These are phyloP conservation scores for Macrotyloma uniflorum DNA, from an alignment of 306 rosid genomes.

Conservation along the genomic window DNA sequence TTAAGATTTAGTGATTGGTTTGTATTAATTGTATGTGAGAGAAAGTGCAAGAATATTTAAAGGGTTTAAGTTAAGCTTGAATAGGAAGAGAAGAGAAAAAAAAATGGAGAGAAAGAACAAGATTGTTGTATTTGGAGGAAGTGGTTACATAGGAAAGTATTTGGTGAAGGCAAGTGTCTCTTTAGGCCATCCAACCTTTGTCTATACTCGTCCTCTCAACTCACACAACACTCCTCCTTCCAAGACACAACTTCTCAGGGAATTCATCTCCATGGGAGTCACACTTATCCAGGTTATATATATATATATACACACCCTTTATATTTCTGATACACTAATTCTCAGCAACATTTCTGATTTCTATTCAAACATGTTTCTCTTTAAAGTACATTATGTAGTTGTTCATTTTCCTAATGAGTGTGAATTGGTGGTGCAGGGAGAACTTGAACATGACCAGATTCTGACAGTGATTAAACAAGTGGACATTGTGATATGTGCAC, in stretches of 20 bases:
- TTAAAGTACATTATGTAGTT: too few species aligned
- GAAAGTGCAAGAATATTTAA: too few species aligned
- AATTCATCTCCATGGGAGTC: slow-evolving; percentile 46
- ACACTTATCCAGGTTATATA: slow-evolving; percentile 37
- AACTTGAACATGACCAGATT: slow-evolving; percentile 43
- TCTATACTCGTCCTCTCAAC: slow-evolving; percentile 39
- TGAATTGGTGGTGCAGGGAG: slow-evolving; percentile 32
- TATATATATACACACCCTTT: too few species aligned
- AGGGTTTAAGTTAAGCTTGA: too few species aligned
- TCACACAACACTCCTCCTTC: slow-evolving; percentile 1
- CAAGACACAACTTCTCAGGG: slow-evolving; percentile 21
- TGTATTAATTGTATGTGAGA: too few species aligned
- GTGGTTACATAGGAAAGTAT: slow-evolving; percentile 50
- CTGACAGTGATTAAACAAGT: slow-evolving; percentile 26
- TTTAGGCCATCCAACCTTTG: slow-evolving; percentile 48
- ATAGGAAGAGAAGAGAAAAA: too few species aligned
- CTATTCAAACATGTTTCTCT: too few species aligned
- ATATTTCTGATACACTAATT: too few species aligned
- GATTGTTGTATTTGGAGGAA: slow-evolving; percentile 53
- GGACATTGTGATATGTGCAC: slow-evolving; percentile 42
- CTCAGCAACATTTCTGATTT: too few species aligned
- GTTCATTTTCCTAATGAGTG: background rate
- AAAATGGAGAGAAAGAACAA: slow-evolving; percentile 31
- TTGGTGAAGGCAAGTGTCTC: slow-evolving; percentile 50
- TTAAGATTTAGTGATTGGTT: too few species aligned